These are phyloP conservation scores for Mucuna pruriens DNA, from an alignment of 306 rosid species.

Conservation along the genomic window DNA sequence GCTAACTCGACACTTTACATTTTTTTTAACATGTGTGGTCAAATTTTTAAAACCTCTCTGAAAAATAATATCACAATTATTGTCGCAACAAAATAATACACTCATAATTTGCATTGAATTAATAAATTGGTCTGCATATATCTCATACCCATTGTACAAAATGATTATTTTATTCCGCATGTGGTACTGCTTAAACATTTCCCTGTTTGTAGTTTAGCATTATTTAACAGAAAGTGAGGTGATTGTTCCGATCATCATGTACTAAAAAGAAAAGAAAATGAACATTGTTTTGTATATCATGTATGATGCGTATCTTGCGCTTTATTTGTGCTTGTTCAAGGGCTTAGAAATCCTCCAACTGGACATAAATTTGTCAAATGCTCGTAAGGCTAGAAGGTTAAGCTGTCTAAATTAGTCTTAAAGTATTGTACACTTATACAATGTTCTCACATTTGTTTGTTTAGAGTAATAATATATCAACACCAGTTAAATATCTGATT, in stretches of 20 bases:
- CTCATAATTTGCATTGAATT: neutral
- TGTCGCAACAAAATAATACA: neutral
- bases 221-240: neutral
- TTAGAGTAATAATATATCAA: neutral
- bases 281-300: neutral
- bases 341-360: neutral
- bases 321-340: neutral
- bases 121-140: neutral
- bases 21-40: neutral
- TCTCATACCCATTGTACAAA: neutral
- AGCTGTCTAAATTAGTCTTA: neutral
- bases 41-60: neutral
- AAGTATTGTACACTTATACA: neutral
- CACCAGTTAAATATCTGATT: no score
- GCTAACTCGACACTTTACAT: no score
- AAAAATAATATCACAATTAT: neutral
- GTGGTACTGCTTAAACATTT: neutral
- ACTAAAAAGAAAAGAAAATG: neutral
- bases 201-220: slow-evolving; percentile 12
- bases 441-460: neutral
- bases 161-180: neutral
- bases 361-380: neutral
- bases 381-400: neutral
- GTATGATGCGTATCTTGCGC: neutral
- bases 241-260: neutral